Conservation (phyloP, 768 basidiomycete species). For the Kwoniella pini region DNA sequence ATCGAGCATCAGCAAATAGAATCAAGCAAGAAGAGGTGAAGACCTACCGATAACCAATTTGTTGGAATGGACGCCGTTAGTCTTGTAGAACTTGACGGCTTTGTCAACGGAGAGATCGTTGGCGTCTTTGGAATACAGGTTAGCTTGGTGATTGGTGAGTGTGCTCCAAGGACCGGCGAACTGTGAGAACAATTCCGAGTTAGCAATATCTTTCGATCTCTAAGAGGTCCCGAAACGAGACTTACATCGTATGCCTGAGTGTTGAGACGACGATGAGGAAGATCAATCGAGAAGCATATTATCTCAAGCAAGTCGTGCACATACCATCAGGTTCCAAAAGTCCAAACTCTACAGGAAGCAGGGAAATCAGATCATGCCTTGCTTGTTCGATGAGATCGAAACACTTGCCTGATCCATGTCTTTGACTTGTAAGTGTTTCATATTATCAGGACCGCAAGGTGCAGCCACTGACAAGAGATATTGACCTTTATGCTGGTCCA, state of each 20-base stretch:
- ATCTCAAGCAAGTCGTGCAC: constrained; percentile 7
- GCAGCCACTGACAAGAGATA: constrained; percentile 75
- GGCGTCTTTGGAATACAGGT: constrained; percentile 68
- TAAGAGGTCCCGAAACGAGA: neutral
- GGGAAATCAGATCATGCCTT: neutral
- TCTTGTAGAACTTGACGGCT: constrained; percentile 71
- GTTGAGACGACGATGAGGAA: neutral
- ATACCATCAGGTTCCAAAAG: constrained; percentile 96
- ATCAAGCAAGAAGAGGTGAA: neutral
- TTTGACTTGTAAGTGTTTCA: constrained; percentile 69
- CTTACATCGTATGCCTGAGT: constrained; percentile 50
- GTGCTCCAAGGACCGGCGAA: constrained; percentile 75
- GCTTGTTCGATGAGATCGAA: neutral
- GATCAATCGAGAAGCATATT: neutral
- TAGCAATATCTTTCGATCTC: neutral
- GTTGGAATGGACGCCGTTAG: constrained; percentile 68
- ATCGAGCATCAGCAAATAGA: neutral
- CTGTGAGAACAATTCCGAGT: constrained; percentile 51
- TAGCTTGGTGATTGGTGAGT: constrained; percentile 71
- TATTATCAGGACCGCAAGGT: constrained; percentile 85
- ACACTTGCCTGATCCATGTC: constrained; percentile 70
- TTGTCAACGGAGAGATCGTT: constrained; percentile 61
- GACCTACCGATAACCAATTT: constrained; percentile 75
- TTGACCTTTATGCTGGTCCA: constrained; percentile 60
- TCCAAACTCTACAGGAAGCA: constrained; percentile 62